Base-by-base conservation (phyloP, 441 rosid genomes). In the Corymbia citriodora region DNA sequence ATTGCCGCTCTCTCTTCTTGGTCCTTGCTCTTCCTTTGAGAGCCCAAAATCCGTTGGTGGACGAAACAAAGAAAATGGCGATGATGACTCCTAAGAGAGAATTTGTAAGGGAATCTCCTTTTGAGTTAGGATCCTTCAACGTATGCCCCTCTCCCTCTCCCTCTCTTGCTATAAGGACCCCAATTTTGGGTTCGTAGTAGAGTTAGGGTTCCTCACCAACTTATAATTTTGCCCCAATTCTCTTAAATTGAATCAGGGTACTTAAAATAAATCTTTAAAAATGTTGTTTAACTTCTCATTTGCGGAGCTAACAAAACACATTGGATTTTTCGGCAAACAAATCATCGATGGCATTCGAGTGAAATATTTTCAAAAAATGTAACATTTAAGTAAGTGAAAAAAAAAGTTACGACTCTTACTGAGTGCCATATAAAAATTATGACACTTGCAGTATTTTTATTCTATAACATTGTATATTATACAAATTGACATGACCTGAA, bases 321-420 rank as follows among this genome's bases (percentile, higher is more conserved):
- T 59, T 2, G 7, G 11, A 59, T 59, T 25, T 59, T 59, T 29
- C 0, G 13, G 14, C 11, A 59, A 13, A 10, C 25, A 59, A 59
- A 10, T 59, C 13, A 6, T 59, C 0, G 6, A 25, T 59, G 65
- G 1, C 0, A 59, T 59, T 59, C 65, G 25, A 59, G 65, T 0
- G 65, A 59, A 59, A 59, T n/a, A 59, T 25, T 59, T 59, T 59
- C 10, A 29, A 25, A 59, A 59, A 59, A 59, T 59, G 65, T 10
- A 29, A 1, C 14, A 25, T 1, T 4, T 1, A 59, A 59, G 29
- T 57, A 16, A 59, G n/a, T 0, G 0, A 59, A 59, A 25, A 57
- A 57, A 23, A 57, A 23, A 10, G 13, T 57, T 57, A 59, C 0
- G 10, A 0, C 1, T 0, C 5, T 59, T n/a, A 59, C 10, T 10